Evolutionary conservation across 306 rosid species (phyloP).

Genomic region (Fagus crenata): DNA sequence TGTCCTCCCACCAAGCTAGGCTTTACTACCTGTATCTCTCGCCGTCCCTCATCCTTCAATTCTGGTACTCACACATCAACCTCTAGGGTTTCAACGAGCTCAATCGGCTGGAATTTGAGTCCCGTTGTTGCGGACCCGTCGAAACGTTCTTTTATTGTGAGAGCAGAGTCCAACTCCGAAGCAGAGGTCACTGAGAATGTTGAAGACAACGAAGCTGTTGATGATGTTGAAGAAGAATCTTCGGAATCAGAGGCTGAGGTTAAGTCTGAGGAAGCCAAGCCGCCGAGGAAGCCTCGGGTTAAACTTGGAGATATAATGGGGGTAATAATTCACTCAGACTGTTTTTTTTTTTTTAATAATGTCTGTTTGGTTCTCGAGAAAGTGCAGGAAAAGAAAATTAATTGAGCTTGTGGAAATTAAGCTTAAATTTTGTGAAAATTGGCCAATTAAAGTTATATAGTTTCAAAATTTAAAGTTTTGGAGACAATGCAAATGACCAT

Average conservation of each 20-base stretch:
- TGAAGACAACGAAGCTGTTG: slow-evolving; percentile 32
- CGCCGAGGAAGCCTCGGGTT: slow-evolving; percentile 63
- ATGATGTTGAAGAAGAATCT: slow-evolving; percentile 30
- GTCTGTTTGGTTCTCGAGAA: slow-evolving; percentile 1
- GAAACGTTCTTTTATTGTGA: slow-evolving; percentile 45
- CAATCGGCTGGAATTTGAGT: slow-evolving; percentile 44
- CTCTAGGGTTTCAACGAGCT: slow-evolving; percentile 41
- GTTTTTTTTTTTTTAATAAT: background rate
- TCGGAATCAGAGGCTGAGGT: slow-evolving; percentile 39
- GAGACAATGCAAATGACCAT: too few species aligned
- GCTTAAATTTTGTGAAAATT: too few species aligned
- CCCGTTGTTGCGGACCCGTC: slow-evolving; percentile 36
- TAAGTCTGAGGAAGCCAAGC: slow-evolving; percentile 43
- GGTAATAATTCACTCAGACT: slow-evolving; percentile 53
- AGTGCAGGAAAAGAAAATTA: background rate
- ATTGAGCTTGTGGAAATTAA: background rate
- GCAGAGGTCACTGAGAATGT: slow-evolving; percentile 30
- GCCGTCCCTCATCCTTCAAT: slow-evolving; percentile 31
- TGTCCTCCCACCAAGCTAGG: slow-evolving; percentile 39
- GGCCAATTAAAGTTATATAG: too few species aligned
- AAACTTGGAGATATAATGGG: slow-evolving; percentile 98
- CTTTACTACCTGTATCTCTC: slow-evolving; percentile 35
- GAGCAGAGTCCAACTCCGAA: slow-evolving; percentile 54
- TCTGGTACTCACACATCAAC: slow-evolving; percentile 36
- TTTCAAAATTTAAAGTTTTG: too few species aligned